These are phyloP conservation scores for Castanea crenata DNA, from an alignment of 306 rosid genomes.

Conservation along the genomic window DNA sequence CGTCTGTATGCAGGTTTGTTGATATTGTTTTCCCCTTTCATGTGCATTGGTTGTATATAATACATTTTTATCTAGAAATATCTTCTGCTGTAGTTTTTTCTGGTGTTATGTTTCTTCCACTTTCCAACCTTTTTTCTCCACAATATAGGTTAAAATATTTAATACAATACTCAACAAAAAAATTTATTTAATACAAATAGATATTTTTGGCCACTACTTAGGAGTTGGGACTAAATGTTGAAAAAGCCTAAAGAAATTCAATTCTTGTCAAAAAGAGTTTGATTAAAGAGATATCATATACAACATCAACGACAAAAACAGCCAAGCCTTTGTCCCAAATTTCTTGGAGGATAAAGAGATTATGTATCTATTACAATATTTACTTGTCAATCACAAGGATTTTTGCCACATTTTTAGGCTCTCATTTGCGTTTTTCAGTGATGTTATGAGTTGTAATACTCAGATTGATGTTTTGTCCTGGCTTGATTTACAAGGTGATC, in stretches of 20 bases:
- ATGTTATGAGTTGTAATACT: not conserved
- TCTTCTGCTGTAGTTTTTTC: not conserved
- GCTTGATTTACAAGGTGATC: not conserved
- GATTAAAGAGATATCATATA: too few relatives aligned
- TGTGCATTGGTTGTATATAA: not conserved
- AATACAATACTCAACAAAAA: too few relatives aligned
- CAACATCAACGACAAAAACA: too few relatives aligned
- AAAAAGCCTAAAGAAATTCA: not conserved
- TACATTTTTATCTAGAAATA: not conserved
- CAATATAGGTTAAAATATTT: not conserved
- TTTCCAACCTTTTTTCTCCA: not conserved
- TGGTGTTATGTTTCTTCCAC: not conserved
- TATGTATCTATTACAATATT: not conserved
- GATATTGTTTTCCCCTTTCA: not conserved
- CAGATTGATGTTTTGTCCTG: not conserved
- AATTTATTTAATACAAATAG: not conserved
- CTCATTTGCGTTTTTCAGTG: not conserved
- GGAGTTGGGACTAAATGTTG: not conserved
- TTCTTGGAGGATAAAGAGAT: not conserved
- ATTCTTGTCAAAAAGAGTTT: not conserved
- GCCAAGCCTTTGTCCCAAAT: too few relatives aligned
- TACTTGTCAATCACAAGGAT: not conserved
- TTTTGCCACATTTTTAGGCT: not conserved
- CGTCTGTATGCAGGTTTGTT: constrained; percentile 90
- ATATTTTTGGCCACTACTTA: not conserved